phyloP scores from a whole-genome alignment of 306 rosid genomes.

The Pachyrhizus erosus region DNA sequence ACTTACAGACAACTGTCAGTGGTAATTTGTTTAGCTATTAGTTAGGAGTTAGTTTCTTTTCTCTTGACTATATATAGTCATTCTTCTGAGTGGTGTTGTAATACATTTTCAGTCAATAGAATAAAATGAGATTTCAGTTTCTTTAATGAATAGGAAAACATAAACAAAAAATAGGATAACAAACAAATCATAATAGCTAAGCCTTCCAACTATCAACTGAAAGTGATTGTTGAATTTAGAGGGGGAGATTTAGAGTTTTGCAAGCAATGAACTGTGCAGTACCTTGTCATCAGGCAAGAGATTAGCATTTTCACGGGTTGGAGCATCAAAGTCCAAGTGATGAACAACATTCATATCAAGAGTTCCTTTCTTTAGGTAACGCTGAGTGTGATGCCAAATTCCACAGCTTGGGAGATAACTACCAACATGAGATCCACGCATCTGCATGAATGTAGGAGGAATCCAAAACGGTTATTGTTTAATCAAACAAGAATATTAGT shows the following conservation, averaged over 20 bases:
- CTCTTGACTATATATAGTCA: too few relatives aligned
- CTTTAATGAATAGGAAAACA: not conserved
- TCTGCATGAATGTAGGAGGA: slow-evolving; percentile 55
- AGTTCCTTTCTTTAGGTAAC: slow-evolving; percentile 74
- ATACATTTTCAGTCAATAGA: too few relatives aligned
- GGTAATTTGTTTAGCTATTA: too few relatives aligned
- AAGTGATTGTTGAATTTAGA: not conserved
- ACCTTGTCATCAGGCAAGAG: slow-evolving; percentile 87
- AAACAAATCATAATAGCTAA: not conserved
- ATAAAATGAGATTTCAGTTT: too few relatives aligned
- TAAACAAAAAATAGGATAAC: not conserved
- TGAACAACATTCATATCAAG: slow-evolving; percentile 66
- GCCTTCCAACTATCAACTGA: not conserved
- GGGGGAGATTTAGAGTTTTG: not conserved
- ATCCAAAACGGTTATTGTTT: slow-evolving; percentile 17
- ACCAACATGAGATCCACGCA: slow-evolving; percentile 95
- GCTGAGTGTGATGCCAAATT: slow-evolving; percentile 94
- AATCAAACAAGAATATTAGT: slow-evolving; percentile 9
- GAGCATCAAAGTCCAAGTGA: slow-evolving; percentile 98
- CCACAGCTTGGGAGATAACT: slow-evolving; percentile 89
- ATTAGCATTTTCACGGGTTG: slow-evolving; percentile 96
- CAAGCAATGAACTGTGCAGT: slow-evolving; percentile 35
- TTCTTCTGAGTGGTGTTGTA: too few relatives aligned
- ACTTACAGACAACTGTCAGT: too few relatives aligned
- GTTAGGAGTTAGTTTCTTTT: too few relatives aligned